phyloP scores from a whole-genome alignment of 306 rosid species.

The Luffa acutangula region DNA sequence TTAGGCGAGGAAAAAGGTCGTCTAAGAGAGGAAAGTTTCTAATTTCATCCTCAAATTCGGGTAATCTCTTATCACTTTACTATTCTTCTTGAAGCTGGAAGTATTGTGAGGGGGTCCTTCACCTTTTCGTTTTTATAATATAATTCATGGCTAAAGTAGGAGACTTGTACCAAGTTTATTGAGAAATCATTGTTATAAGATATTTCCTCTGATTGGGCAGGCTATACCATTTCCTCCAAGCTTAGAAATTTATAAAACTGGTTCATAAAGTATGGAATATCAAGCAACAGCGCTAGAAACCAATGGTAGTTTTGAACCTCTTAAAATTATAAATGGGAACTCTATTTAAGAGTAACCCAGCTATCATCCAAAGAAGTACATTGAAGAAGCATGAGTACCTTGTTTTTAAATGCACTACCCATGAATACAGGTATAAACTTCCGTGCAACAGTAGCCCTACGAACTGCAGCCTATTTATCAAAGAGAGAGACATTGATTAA shows the following conservation, averaged over 20 bases:
- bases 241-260: neutral
- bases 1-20: neutral
- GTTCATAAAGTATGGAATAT: neutral
- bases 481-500: neutral
- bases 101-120: neutral
- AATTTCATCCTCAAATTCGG: too few relatives aligned
- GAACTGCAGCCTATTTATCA: constrained; percentile 65
- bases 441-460: constrained; percentile 75
- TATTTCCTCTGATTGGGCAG: neutral
- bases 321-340: neutral
- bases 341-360: neutral
- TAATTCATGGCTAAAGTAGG: neutral
- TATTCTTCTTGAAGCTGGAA: neutral
- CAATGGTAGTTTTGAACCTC: neutral
- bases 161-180: neutral
- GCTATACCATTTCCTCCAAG: neutral
- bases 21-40: neutral
- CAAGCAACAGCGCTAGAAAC: neutral
- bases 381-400: constrained; percentile 34
- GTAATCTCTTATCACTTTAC: neutral
- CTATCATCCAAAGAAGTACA: neutral
- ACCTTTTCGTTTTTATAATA: neutral
- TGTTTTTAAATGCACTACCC: constrained; percentile 98
- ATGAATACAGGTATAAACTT: constrained; percentile 92
- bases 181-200: neutral